phyloP scores from a whole-genome alignment of 2,329 filamentous ascomycete genomes.

The Aureobasidium namibiae region DNA sequence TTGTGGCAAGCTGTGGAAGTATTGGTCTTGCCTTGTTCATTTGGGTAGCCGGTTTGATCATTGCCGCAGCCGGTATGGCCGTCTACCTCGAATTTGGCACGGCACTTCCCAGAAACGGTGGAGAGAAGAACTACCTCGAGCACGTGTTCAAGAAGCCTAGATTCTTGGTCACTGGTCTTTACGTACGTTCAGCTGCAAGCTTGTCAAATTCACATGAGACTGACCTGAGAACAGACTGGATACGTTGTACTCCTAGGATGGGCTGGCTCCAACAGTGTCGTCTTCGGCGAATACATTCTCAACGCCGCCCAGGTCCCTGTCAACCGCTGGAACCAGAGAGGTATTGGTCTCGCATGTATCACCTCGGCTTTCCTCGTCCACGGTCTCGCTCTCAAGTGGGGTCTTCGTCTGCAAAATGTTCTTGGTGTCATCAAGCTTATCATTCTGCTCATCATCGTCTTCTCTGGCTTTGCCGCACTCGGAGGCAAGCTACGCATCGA shows the following conservation, averaged over 20 bases:
- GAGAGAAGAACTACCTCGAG: slow-evolving; percentile 61
- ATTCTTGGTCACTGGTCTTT: slow-evolving; percentile 54
- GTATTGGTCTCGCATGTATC: slow-evolving; percentile 58
- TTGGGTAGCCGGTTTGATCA: slow-evolving; percentile 55
- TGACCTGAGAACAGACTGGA: slow-evolving; percentile 24
- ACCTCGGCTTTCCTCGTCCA: slow-evolving; percentile 59
- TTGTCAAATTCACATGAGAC: neutral
- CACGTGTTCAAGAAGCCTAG: slow-evolving; percentile 53
- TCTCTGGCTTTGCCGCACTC: slow-evolving; percentile 49
- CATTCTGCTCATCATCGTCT: slow-evolving; percentile 57
- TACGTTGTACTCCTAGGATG: slow-evolving; percentile 57
- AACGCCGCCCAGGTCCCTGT: slow-evolving; percentile 56
- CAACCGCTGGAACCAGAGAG: slow-evolving; percentile 59
- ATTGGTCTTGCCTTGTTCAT: slow-evolving; percentile 56
- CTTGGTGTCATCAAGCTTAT: slow-evolving; percentile 59
- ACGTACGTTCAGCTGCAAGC: slow-evolving; percentile 24
- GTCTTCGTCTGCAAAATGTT: slow-evolving; percentile 57
- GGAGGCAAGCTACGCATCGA: slow-evolving; percentile 48
- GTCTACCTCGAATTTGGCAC: slow-evolving; percentile 61
- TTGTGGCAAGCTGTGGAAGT: slow-evolving; percentile 50
- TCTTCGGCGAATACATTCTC: slow-evolving; percentile 64
- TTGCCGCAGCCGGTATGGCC: slow-evolving; percentile 54
- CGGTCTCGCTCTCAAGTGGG: slow-evolving; percentile 56
- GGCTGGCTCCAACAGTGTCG: slow-evolving; percentile 59
- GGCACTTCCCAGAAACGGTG: slow-evolving; percentile 55